Evolutionary conservation across 345 rosid species (phyloP).

Genomic region (Punica granatum): DNA sequence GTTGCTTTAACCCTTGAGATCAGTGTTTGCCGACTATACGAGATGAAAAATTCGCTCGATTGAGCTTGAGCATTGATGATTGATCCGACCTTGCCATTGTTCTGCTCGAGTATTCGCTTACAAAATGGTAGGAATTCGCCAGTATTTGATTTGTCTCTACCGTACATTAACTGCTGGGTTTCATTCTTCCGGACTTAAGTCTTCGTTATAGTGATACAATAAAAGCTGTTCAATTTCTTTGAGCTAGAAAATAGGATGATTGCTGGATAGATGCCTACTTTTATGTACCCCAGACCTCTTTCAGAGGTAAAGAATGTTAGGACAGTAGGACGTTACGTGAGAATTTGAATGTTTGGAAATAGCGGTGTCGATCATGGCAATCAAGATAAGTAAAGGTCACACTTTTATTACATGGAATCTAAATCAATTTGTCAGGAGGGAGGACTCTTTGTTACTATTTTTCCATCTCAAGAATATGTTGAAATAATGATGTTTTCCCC

Average conservation of each 20-base stretch:
- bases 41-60: not conserved
- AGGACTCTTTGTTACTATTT: not conserved
- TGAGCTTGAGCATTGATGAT: slow-evolving; percentile 1
- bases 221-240: not conserved
- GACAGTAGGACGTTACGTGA: not conserved
- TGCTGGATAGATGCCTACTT: not conserved
- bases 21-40: no score
- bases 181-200: not conserved
- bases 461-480: not conserved
- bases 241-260: not conserved
- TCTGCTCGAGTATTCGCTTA: not conserved
- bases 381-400: not conserved
- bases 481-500: not conserved
- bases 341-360: not conserved
- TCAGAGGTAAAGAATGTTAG: not conserved
- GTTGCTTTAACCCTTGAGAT: not conserved
- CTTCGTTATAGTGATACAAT: not conserved
- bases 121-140: not conserved
- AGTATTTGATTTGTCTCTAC: not conserved
- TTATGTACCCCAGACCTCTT: not conserved
- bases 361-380: not conserved
- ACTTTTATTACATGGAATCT: not conserved
- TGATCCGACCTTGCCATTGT: not conserved
- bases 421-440: not conserved
- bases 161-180: not conserved